Evolutionary conservation across 257 asterid genomes (phyloP).

Genomic region (Primulina eburnea): DNA sequence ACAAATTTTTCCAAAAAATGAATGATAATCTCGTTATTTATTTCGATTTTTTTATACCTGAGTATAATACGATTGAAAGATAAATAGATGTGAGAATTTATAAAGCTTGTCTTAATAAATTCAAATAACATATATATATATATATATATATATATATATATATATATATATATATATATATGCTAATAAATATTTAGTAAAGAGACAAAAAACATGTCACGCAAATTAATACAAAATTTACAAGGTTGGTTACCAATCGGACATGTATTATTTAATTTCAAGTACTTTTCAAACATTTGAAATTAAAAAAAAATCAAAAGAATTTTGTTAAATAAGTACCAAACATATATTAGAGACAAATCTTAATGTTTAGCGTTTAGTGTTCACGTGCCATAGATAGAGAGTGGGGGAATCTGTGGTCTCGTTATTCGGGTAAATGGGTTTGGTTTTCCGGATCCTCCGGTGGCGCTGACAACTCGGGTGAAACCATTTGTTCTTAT

Average conservation of each 20-base stretch:
- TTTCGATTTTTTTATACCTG: too few relatives aligned
- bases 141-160: too few relatives aligned
- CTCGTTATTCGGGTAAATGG: slow-evolving; percentile 36
- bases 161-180: too few relatives aligned
- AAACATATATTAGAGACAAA: not conserved
- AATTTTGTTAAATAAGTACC: not conserved
- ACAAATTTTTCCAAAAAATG: too few relatives aligned
- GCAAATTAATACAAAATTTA: not conserved
- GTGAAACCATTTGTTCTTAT: slow-evolving; percentile 4
- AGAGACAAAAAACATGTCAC: not conserved
- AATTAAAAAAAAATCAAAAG: too few relatives aligned
- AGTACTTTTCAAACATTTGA: not conserved
- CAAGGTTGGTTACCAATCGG: not conserved
- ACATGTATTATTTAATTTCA: too few relatives aligned
- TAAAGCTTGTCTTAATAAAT: too few relatives aligned
- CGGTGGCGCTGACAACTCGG: slow-evolving; percentile 58
- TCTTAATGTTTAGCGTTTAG: not conserved
- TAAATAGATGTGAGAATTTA: too few relatives aligned
- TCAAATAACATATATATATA: too few relatives aligned
- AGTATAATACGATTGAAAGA: too few relatives aligned
- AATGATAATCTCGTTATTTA: too few relatives aligned
- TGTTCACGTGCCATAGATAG: slow-evolving; percentile 5
- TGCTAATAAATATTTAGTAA: not conserved
- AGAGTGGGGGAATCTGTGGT: slow-evolving; percentile 2
- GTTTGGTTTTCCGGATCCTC: slow-evolving; percentile 48